phyloP scores from a whole-genome alignment of 2,329 filamentous ascomycete genomes.

The Neofusicoccum cordaticola region DNA sequence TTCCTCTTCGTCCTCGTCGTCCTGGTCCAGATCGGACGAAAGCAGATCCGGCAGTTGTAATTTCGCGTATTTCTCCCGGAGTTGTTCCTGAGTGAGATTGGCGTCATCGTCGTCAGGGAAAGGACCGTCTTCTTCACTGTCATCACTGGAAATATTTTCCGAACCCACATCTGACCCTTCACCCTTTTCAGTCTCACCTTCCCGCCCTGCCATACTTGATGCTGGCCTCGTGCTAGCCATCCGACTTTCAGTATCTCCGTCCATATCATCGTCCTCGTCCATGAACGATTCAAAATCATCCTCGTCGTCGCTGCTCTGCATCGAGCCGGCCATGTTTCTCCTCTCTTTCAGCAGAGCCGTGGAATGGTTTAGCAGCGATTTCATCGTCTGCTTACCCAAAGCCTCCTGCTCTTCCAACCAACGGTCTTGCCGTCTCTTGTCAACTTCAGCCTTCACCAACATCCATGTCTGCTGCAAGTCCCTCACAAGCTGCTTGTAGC shows the following conservation, averaged over 20 bases:
- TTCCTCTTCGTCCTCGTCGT: slow-evolving; percentile 28
- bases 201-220: slow-evolving; percentile 18
- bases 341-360: slow-evolving; percentile 43
- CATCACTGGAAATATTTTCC: slow-evolving; percentile 18
- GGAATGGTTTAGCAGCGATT: slow-evolving; percentile 69
- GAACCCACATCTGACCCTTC: not conserved
- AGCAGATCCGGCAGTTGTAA: slow-evolving; percentile 45
- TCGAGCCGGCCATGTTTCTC: slow-evolving; percentile 31
- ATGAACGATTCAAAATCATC: slow-evolving; percentile 35
- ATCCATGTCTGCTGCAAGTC: slow-evolving; percentile 63
- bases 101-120: slow-evolving; percentile 54
- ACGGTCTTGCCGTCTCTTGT: slow-evolving; percentile 53
- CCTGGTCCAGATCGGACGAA: slow-evolving; percentile 31
- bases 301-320: slow-evolving; percentile 25
- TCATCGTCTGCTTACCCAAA: slow-evolving; percentile 61
- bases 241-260: slow-evolving; percentile 43
- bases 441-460: slow-evolving; percentile 57
- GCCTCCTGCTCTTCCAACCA: slow-evolving; percentile 62
- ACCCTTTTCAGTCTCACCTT: slow-evolving; percentile 4
- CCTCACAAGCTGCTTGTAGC: slow-evolving; percentile 69
- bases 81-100: slow-evolving; percentile 65
- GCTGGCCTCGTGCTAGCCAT: slow-evolving; percentile 14
- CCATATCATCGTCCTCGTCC: slow-evolving; percentile 41
- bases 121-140: slow-evolving; percentile 43
- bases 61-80: slow-evolving; percentile 66